phyloP scores from a whole-genome alignment of 305 asterid genomes.

The Coffea humblotiana region DNA sequence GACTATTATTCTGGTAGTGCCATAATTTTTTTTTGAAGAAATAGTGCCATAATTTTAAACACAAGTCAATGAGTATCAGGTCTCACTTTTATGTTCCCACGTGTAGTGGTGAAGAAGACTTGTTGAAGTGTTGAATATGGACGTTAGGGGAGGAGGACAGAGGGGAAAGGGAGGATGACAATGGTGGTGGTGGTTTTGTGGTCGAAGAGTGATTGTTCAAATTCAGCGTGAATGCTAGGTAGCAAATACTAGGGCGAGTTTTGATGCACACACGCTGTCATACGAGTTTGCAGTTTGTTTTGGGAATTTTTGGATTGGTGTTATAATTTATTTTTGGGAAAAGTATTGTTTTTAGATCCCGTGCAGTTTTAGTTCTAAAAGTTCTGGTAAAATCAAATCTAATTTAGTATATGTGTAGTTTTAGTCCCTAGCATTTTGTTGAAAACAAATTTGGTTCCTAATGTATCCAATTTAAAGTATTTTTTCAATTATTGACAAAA shows the following conservation, averaged over 20 bases:
- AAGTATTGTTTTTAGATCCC: too few relatives aligned
- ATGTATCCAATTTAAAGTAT: too few relatives aligned
- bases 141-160: background rate
- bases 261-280: background rate
- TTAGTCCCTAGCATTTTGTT: too few relatives aligned
- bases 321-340: too few relatives aligned
- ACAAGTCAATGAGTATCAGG: background rate
- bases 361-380: too few relatives aligned
- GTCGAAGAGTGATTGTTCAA: background rate
- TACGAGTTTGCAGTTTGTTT: background rate
- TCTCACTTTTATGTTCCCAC: background rate
- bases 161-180: background rate
- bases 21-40: too few relatives aligned
- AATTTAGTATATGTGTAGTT: too few relatives aligned
- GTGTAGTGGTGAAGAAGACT: background rate
- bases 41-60: background rate
- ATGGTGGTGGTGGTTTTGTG: background rate
- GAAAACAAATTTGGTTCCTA: too few relatives aligned
- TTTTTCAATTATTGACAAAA: too few relatives aligned
- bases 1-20: background rate
- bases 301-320: too few relatives aligned
- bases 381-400: too few relatives aligned
- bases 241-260: background rate
- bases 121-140: background rate
- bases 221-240: background rate